These are phyloP conservation scores for Sphagnum magellanicum DNA, from an alignment of 228 moss, liverwort and hornwort species.

Conservation along the genomic window DNA sequence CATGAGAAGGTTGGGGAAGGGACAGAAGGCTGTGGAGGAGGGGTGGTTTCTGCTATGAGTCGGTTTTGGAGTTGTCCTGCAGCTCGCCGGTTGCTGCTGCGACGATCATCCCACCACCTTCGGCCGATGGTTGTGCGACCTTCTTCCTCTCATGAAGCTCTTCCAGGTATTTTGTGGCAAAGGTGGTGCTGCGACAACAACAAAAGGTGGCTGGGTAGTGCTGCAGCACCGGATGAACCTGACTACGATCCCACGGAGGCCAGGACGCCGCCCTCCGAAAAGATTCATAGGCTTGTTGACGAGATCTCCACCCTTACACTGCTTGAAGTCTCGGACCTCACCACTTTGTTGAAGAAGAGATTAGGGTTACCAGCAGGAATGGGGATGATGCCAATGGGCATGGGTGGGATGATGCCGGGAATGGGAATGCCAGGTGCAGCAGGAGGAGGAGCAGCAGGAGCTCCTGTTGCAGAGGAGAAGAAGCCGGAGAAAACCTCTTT, in stretches of 20 bases:
- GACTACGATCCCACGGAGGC: conserved; percentile 41
- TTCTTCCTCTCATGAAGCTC: neutral
- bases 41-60: conserved; percentile 29
- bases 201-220: conserved; percentile 8
- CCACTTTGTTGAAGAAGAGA: conserved; percentile 37
- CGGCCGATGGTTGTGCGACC: neutral
- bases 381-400: conserved; percentile 28
- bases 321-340: conserved; percentile 48
- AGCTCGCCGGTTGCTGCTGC: conserved; percentile 15
- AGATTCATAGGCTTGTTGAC: conserved; percentile 42
- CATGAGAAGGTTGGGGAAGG: no score
- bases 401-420: conserved; percentile 35
- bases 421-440: conserved; percentile 8
- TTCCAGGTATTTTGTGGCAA: conserved; percentile 3
- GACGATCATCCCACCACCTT: neutral
- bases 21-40: no score
- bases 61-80: conserved; percentile 26
- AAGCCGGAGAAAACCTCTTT: conserved; percentile 48
- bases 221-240: conserved; percentile 34
- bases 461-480: conserved; percentile 27
- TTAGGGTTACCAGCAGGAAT: conserved; percentile 36
- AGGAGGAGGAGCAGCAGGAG: conserved; percentile 13
- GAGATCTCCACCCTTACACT: conserved; percentile 47
- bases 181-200: conserved; percentile 5
- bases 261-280: conserved; percentile 40